Percentiles rank a stretch among this genome's conserved stretches.
These are phyloP conservation scores for Erigeron canadensis DNA, from an alignment of 129 eudicot genomes.

Conservation along the genomic window DNA sequence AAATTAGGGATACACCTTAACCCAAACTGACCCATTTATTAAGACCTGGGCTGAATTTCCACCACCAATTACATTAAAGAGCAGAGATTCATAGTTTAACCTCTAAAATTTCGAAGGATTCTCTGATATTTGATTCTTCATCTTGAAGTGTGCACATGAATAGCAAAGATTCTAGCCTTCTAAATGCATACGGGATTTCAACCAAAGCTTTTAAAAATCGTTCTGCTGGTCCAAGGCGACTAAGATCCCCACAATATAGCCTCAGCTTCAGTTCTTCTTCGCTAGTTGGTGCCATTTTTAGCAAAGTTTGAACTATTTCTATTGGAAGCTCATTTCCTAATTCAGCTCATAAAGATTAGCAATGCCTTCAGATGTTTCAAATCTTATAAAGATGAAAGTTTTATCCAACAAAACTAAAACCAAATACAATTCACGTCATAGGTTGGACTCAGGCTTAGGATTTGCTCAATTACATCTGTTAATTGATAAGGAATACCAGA, in stretches of 20 bases:
- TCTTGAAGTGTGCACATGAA: conserved; percentile 59
- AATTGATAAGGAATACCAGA: background rate
- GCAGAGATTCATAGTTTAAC: conserved; percentile 31
- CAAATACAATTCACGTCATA: background rate
- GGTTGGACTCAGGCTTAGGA: background rate
- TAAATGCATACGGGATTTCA: conserved; percentile 59
- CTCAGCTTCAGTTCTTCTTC: conserved; percentile 63
- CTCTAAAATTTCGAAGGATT: conserved; percentile 53
- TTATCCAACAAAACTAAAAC: background rate
- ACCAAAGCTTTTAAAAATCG: conserved; percentile 53
- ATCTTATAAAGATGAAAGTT: conserved; percentile 2
- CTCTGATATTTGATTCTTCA: conserved; percentile 44
- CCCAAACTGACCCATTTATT: background rate
- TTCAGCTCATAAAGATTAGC: conserved; percentile 13
- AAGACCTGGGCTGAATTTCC: background rate
- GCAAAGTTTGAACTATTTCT: conserved; percentile 54
- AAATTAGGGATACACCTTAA: background rate
- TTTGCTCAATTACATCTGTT: background rate
- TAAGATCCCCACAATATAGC: conserved; percentile 47
- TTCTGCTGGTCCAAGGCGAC: conserved; percentile 62
- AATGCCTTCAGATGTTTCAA: background rate
- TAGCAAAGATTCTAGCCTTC: conserved; percentile 44
- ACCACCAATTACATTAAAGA: background rate
- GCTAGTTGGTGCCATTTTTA: conserved; percentile 59
- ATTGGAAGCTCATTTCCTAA: conserved; percentile 62